Base-by-base conservation (phyloP, 1,284 basidiomycete genomes). In the Erythrobasidium hasegawianum region DNA sequence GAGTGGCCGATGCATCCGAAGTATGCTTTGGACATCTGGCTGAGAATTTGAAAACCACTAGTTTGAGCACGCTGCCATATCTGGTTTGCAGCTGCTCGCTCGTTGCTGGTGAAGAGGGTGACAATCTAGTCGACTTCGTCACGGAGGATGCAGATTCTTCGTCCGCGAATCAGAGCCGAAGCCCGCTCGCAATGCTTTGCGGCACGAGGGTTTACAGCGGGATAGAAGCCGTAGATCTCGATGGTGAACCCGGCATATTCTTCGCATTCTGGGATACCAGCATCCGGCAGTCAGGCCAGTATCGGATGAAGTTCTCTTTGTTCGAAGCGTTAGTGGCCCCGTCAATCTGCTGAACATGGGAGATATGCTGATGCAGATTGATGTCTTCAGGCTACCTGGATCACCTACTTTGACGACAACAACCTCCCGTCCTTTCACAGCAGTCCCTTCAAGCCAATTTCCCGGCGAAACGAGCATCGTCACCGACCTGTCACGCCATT, bases 191-290 rank as follows among this genome's bases (percentile, higher is more conserved):
- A 49, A 82, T 87, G 69, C 81, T 94, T 18, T 90, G 93, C 75
- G 92, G 92, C 41, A 88, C 86, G 67, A 79, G 92, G 26, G 89
- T 93, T 27, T 86, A 90, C 13, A 86, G 87, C 0, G 84, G 89
- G 1, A 85, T 89, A 50, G 83, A 86, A 59, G 87, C 92, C 75
- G 81, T 86, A 45, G 84, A 88, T 75, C 45, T 70, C 4, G 67
- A 71, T 1, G 89, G 89, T 47, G 84, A 86, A 40, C 80, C 82
- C 70, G 88, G 89, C 8, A 80, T 89, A 39, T 93, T 88, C 77
- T 93, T 95, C 74, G 79, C 92, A 57, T 95, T 94, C 74, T 87
- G 91, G 8, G 92, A 95, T 76, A 87, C 90, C 71, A 89, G 88
- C 74, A 84, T 95, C 62, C 83, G 88, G 13, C 83, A 83, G 79